Evolutionary conservation across 352 stramenopile genomes (phyloP).

Genomic region (Pythium grandisporangium): DNA sequence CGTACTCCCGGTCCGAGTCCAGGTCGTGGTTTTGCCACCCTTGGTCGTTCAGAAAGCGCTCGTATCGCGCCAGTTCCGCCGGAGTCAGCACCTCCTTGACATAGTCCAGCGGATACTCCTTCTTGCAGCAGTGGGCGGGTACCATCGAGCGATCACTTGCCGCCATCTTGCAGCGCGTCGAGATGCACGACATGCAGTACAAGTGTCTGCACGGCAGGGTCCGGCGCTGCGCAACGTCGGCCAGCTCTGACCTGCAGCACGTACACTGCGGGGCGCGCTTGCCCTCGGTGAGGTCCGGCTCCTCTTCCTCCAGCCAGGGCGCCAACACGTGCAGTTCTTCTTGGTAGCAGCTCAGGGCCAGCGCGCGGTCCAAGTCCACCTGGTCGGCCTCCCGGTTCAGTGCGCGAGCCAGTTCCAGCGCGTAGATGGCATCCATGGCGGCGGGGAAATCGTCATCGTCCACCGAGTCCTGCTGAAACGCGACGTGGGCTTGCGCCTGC

Average conservation of each 20-base stretch:
- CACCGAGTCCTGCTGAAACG: too few relatives aligned
- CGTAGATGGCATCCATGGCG: slow-evolving; percentile 15
- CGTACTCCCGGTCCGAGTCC: slow-evolving; percentile 55
- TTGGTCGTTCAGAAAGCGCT: slow-evolving; percentile 47
- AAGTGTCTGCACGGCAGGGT: slow-evolving; percentile 44
- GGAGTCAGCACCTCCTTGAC: slow-evolving; percentile 26
- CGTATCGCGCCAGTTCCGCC: slow-evolving; percentile 25
- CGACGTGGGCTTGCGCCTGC: too few relatives aligned
- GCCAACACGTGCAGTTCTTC: slow-evolving; percentile 27
- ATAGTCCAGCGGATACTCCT: slow-evolving; percentile 59
- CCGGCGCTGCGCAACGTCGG: slow-evolving; percentile 9
- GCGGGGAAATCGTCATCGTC: slow-evolving; percentile 9
- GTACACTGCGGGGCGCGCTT: slow-evolving; percentile 32
- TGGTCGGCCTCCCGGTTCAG: slow-evolving; percentile 26
- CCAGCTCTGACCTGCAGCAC: slow-evolving; percentile 20
- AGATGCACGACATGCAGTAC: slow-evolving; percentile 51
- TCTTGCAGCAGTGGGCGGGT: slow-evolving; percentile 62
- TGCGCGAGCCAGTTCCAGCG: slow-evolving; percentile 28
- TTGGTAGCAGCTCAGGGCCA: slow-evolving; percentile 34
- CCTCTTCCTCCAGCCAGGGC: not conserved
- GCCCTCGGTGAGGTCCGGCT: slow-evolving; percentile 9
- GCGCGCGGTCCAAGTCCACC: slow-evolving; percentile 20
- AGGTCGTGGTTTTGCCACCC: slow-evolving; percentile 31
- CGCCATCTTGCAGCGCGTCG: slow-evolving; percentile 37
- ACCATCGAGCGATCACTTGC: slow-evolving; percentile 42